phyloP scores from a whole-genome alignment of 805 yeast species.

The Starmerella apis region DNA sequence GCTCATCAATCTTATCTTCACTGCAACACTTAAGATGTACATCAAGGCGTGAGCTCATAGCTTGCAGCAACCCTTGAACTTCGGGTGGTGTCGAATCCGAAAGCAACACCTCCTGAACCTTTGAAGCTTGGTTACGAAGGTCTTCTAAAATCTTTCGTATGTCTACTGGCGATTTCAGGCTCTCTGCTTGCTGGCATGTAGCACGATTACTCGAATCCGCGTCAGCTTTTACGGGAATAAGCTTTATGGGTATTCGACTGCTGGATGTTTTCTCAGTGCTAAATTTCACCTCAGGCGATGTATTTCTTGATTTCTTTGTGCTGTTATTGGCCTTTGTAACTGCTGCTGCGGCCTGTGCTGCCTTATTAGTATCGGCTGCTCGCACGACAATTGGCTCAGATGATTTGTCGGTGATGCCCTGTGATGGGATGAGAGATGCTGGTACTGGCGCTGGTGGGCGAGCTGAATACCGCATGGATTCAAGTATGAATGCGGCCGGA shows the following conservation, averaged over 20 bases:
- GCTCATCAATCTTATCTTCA: neutral
- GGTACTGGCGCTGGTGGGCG: neutral
- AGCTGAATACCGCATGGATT: constrained; percentile 3
- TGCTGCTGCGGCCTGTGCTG: neutral
- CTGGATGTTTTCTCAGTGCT: neutral
- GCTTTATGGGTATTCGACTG: neutral
- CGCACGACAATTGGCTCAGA: neutral
- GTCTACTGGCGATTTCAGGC: neutral
- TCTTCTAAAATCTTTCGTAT: constrained; percentile 4
- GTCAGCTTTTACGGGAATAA: neutral
- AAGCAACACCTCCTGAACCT: constrained; percentile 6
- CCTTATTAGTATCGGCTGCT: neutral
- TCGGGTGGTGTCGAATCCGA: constrained; percentile 1
- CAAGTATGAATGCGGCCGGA: constrained; percentile 8
- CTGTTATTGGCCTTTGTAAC: neutral
- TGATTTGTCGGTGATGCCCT: neutral
- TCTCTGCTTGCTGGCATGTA: neutral
- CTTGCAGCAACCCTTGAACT: neutral
- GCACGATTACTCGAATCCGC: too few relatives aligned
- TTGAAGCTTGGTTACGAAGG: constrained; percentile 2
- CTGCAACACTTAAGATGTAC: neutral
- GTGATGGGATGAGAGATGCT: neutral
- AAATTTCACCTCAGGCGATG: neutral
- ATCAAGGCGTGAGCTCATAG: neutral
- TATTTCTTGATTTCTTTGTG: neutral